phyloP scores from a whole-genome alignment of 1,139 yeast species.

The Sugiyamaella sp. region DNA sequence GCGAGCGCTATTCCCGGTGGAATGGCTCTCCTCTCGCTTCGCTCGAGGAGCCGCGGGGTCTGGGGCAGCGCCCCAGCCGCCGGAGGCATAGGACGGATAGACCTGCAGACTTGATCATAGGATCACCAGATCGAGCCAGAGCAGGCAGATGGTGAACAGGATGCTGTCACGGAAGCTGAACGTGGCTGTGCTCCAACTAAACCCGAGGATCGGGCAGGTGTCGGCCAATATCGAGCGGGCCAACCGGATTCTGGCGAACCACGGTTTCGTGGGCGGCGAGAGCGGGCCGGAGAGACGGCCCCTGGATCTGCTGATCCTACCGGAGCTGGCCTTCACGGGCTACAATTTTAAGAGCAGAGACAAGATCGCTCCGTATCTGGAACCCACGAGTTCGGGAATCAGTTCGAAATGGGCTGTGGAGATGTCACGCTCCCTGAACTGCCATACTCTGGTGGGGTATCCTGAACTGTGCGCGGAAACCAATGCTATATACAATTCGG shows the following conservation, averaged over 20 bases:
- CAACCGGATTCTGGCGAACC: slow-evolving; percentile 43
- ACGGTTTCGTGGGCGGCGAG: slow-evolving; percentile 27
- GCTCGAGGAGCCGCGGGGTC: not conserved
- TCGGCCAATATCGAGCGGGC: slow-evolving; percentile 58
- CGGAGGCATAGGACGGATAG: not conserved
- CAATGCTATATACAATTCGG: slow-evolving; percentile 65
- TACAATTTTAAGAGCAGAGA: slow-evolving; percentile 61
- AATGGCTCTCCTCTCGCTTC: too few species aligned
- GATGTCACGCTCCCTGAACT: slow-evolving; percentile 53
- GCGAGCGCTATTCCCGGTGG: too few species aligned
- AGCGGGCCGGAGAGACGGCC: slow-evolving; percentile 22
- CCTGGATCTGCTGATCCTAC: slow-evolving; percentile 63
- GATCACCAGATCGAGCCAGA: too few species aligned
- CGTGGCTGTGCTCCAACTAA: slow-evolving; percentile 70
- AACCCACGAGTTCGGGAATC: slow-evolving; percentile 48
- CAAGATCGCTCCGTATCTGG: slow-evolving; percentile 66
- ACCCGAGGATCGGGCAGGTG: slow-evolving; percentile 64
- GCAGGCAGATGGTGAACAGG: too few species aligned
- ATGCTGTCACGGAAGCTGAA: slow-evolving; percentile 42
- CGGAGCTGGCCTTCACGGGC: slow-evolving; percentile 87
- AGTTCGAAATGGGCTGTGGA: slow-evolving; percentile 60
- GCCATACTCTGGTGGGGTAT: slow-evolving; percentile 80
- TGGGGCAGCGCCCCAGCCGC: slow-evolving; percentile 6
- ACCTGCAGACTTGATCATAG: too few species aligned
- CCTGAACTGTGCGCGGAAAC: slow-evolving; percentile 56